A percentile compares a stretch with the other conserved stretches of the same genome.
phyloP scores from a whole-genome alignment of 257 asterid species.

The Scutellaria minor region DNA sequence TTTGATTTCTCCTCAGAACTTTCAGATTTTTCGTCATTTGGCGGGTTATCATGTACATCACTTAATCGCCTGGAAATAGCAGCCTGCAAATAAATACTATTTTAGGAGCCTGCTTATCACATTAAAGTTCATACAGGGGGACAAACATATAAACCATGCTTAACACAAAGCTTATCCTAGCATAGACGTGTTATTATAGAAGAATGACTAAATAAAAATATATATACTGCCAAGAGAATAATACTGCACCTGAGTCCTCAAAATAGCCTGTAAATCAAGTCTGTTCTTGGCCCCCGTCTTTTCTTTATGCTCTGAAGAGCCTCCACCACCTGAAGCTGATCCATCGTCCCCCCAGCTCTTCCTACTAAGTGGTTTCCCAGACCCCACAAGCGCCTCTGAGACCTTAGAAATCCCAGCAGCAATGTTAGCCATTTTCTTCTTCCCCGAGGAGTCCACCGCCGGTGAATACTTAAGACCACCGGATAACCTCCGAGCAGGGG shows the following conservation, averaged over 20 bases:
- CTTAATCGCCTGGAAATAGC: constrained; percentile 96
- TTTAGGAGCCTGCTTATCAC: neutral
- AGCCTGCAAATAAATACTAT: constrained; percentile 56
- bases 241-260: constrained; percentile 85
- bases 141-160: constrained; percentile 3
- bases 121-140: neutral
- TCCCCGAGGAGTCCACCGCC: constrained; percentile 71
- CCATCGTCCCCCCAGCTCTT: constrained; percentile 99
- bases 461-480: constrained; percentile 74
- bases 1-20: constrained; percentile 43
- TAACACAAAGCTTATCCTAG: neutral
- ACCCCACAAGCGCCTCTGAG: constrained; percentile 70
- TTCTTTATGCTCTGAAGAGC: constrained; percentile 56
- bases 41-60: constrained; percentile 67
- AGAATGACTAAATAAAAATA: neutral
- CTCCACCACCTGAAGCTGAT: constrained; percentile 51
- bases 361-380: constrained; percentile 61
- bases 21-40: constrained; percentile 48
- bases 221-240: neutral
- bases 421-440: constrained; percentile 71
- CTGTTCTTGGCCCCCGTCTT: constrained; percentile 53
- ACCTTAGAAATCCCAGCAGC: constrained; percentile 78
- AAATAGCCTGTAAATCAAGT: constrained; percentile 80
- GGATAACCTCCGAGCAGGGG: constrained; percentile 83
- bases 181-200: neutral